phyloP scores from a whole-genome alignment of 208 protist species.

The Plasmodiophora brassicae region DNA sequence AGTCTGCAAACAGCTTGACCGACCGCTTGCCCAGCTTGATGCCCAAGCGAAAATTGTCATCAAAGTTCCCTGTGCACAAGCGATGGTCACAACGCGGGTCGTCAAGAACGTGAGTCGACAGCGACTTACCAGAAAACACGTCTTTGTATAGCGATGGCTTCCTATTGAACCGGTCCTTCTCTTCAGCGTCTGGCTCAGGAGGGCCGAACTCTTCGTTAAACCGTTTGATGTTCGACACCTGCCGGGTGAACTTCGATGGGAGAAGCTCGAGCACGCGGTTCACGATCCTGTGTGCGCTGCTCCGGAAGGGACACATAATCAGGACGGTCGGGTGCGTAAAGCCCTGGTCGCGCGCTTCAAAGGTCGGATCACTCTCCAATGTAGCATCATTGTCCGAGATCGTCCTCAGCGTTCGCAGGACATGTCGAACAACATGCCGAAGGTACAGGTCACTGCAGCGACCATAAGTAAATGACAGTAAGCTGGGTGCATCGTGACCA shows the following conservation, averaged over 20 bases:
- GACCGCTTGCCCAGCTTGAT: constrained; percentile 7
- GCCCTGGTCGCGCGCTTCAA: not conserved
- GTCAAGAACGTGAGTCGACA: not conserved
- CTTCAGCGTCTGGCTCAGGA: not conserved
- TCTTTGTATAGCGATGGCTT: not conserved
- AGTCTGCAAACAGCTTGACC: not conserved
- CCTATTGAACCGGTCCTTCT: not conserved
- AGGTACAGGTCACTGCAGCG: not conserved
- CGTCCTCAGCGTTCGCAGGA: not conserved
- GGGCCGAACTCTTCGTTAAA: not conserved
- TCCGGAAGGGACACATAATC: constrained; percentile 13
- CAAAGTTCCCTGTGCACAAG: not conserved
- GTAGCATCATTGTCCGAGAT: not conserved
- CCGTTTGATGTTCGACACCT: not conserved
- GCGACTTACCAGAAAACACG: not conserved
- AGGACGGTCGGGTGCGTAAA: constrained; percentile 2
- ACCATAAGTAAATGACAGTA: not conserved
- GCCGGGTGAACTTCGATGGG: not conserved
- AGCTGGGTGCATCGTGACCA: not conserved
- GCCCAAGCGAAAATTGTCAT: constrained; percentile 1
- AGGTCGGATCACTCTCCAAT: not conserved
- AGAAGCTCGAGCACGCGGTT: not conserved
- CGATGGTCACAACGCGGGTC: not conserved
- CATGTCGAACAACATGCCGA: not conserved
- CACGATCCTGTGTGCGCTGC: not conserved